Evolutionary conservation across 306 rosid species (phyloP), one percentile per base, ranked within the genome.

Genomic region (Pterocarpus macrocarpus): DNA sequence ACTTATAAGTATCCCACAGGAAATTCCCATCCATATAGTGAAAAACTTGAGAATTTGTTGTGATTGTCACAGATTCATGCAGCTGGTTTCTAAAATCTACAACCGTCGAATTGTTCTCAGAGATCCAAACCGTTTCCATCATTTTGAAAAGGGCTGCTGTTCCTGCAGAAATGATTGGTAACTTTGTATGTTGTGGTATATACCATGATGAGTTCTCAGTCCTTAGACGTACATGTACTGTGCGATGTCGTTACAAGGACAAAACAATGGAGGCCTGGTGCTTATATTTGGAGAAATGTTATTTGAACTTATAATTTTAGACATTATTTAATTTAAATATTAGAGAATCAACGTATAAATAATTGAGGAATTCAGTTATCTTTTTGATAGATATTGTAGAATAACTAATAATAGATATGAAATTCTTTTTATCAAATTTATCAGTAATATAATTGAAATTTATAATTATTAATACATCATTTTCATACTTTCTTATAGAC

Each of bases 111-210:
- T 91, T 59, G 75, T 86, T 58, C 34, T 85, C 68, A 89, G 88
- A 80, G 92, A 89, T 78, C 92, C 89, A 81, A 89, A 87, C 71
- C 87, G 86, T 22, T 89, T 87, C 72, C 91, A 91, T 75, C 85
- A 81, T 82, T 89, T 91, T 70, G 84, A 71, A 62, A 83, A 82
- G 41, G 89, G 89, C 63, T 55, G 11, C 7, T 90, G 90, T 58
- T 88, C 91, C 84, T 85, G 88, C 83, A 83, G 79, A 35, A 89
- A 84, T 59, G 80, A 86, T 55, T 89, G 90, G 91, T 91, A 64
- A 58, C 44, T 15, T 85, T 50, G 35, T 32, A 14, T 30, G 39
- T 16, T 28, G 50, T 10, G 16, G 50, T 39, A 44, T 76, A 47
- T 47, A 43, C 8, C 47, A 43, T 44, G 62, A 61, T 22, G 66